Percentiles rank a stretch among this genome's conserved stretches.
phyloP scores from a whole-genome alignment of 179 eudicot genomes.

The Carnegiea gigantea region DNA sequence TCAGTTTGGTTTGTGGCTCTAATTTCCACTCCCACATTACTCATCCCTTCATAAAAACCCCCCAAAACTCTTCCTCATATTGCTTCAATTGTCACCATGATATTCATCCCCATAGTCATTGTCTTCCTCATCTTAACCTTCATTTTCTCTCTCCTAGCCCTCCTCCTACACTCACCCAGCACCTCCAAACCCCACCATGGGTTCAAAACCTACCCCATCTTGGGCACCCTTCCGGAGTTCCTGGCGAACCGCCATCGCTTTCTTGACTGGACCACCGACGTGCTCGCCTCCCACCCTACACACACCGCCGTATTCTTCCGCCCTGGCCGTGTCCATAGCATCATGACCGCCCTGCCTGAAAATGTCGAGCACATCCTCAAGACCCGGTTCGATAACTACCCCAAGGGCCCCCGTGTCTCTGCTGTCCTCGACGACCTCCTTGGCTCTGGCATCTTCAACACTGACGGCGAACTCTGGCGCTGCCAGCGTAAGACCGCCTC shows the following conservation, averaged over 20 bases:
- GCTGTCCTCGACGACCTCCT: slow-evolving; percentile 59
- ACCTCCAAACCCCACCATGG: slow-evolving; percentile 26
- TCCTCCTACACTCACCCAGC: slow-evolving; percentile 14
- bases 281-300: slow-evolving; percentile 50
- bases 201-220: slow-evolving; percentile 58
- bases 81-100: neutral
- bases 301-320: slow-evolving; percentile 61
- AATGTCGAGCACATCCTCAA: slow-evolving; percentile 74
- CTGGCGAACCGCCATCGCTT: slow-evolving; percentile 73
- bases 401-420: slow-evolving; percentile 52
- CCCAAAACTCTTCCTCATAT: neutral
- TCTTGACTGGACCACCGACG: slow-evolving; percentile 64
- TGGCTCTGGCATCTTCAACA: slow-evolving; percentile 74
- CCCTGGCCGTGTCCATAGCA: slow-evolving; percentile 53
- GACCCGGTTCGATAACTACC: slow-evolving; percentile 65
- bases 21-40: neutral
- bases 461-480: slow-evolving; percentile 65
- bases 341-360: slow-evolving; percentile 68
- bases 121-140: slow-evolving; percentile 16
- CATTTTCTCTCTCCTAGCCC: neutral
- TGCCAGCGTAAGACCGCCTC: slow-evolving; percentile 77
- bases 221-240: slow-evolving; percentile 70
- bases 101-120: neutral
- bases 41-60: neutral
- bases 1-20: no score